Percentiles rank a stretch among this genome's conserved stretches.
Evolutionary conservation across 192 early-diverging fungal genomes (phyloP).

Genomic region (Mortierella claussenii): DNA sequence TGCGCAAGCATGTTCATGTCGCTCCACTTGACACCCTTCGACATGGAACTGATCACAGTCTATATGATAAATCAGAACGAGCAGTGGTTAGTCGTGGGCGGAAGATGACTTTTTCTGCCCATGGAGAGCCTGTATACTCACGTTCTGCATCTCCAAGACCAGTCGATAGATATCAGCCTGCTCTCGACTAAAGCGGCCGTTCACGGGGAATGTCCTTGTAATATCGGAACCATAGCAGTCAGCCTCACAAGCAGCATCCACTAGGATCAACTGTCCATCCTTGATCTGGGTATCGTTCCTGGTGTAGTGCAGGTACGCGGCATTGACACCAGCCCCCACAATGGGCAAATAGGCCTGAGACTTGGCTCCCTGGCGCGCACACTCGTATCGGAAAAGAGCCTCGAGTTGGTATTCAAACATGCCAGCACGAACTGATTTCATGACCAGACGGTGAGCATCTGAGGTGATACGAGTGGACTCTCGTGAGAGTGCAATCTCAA

Average conservation of each 20-base stretch:
- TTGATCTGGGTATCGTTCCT: conserved; percentile 73
- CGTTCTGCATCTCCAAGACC: conserved; percentile 85
- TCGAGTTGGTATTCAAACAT: conserved; percentile 80
- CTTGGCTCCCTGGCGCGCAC: conserved; percentile 69
- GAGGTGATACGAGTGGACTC: conserved; percentile 78
- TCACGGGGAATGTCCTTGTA: conserved; percentile 88
- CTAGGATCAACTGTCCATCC: conserved; percentile 68
- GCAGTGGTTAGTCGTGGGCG: not conserved
- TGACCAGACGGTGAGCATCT: conserved; percentile 81
- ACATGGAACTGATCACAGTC: conserved; percentile 71
- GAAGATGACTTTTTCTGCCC: too few relatives aligned
- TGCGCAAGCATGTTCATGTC: conserved; percentile 83
- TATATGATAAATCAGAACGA: conserved; percentile 8
- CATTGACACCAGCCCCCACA: conserved; percentile 80
- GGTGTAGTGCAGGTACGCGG: conserved; percentile 86
- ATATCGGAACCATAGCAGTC: conserved; percentile 90
- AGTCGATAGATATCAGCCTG: conserved; percentile 82
- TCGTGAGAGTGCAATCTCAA: conserved; percentile 84
- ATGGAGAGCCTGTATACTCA: too few relatives aligned
- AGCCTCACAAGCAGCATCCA: conserved; percentile 88
- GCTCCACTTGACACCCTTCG: conserved; percentile 83
- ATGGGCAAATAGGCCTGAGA: conserved; percentile 90
- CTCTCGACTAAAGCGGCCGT: conserved; percentile 75
- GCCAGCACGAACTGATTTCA: conserved; percentile 72
- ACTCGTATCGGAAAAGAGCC: conserved; percentile 82